phyloP scores from a whole-genome alignment of 495 filamentous ascomycete species.

The Rusavskia elegans region DNA sequence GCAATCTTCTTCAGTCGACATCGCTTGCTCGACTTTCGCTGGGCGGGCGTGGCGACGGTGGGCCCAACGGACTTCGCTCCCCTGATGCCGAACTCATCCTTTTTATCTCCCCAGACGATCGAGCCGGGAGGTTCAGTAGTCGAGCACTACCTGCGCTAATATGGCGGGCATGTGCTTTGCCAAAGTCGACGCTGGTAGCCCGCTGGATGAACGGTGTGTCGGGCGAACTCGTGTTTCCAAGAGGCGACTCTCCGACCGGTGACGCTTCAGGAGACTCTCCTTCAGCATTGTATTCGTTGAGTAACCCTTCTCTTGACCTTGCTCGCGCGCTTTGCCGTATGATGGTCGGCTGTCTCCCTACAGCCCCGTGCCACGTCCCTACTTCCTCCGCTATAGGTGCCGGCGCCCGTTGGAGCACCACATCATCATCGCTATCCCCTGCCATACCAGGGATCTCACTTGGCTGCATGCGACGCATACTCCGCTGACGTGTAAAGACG shows the following conservation, averaged over 20 bases:
- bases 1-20: conserved; percentile 6
- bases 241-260: conserved; percentile 18
- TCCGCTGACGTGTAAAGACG: neutral
- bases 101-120: conserved; percentile 21
- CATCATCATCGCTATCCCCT: conserved; percentile 19
- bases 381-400: conserved; percentile 10
- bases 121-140: conserved; percentile 44
- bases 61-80: conserved; percentile 9
- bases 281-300: conserved; percentile 38
- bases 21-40: conserved; percentile 8
- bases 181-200: conserved; percentile 49
- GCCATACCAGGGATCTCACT: conserved; percentile 9
- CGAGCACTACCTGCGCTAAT: conserved; percentile 62
- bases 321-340: conserved; percentile 34
- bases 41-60: conserved; percentile 5
- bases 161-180: conserved; percentile 45
- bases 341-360: conserved; percentile 41
- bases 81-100: conserved; percentile 16
- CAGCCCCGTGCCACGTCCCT: conserved; percentile 34
- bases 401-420: neutral
- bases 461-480: conserved; percentile 3
- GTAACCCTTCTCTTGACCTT: conserved; percentile 52
- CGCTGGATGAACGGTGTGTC: conserved; percentile 32
- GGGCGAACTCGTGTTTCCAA: conserved; percentile 1
- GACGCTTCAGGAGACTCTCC: conserved; percentile 25